These are phyloP conservation scores for Pseudoscleropodium purum DNA, from an alignment of 225 moss, liverwort and hornwort genomes.

Conservation along the genomic window DNA sequence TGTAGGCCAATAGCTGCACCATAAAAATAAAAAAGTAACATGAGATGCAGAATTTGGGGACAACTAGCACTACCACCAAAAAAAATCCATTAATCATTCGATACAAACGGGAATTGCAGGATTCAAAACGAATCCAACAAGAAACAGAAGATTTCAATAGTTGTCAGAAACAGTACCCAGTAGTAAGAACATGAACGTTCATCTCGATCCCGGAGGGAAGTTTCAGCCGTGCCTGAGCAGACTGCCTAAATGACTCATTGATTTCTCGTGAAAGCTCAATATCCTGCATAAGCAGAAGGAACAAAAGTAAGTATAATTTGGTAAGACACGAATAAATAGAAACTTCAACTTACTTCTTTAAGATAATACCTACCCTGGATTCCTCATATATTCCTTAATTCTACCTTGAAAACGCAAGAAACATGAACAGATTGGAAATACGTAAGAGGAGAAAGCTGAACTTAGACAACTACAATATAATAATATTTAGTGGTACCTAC, in stretches of 20 bases:
- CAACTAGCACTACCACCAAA: background rate
- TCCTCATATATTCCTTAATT: background rate
- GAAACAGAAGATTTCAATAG: background rate
- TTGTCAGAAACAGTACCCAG: slow-evolving; percentile 49
- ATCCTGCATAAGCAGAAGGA: slow-evolving; percentile 27
- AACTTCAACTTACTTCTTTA: background rate
- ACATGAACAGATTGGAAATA: background rate
- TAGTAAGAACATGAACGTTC: slow-evolving; percentile 76
- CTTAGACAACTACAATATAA: background rate
- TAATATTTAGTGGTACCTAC: too few species aligned
- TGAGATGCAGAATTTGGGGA: background rate
- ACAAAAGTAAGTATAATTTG: background rate
- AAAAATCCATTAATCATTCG: background rate
- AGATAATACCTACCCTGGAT: background rate
- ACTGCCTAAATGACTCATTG: slow-evolving; percentile 37
- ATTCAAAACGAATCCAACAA: background rate
- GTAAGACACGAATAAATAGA: background rate
- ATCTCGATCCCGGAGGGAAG: slow-evolving; percentile 40
- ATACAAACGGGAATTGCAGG: background rate
- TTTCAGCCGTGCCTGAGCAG: slow-evolving; percentile 36
- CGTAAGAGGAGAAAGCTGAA: background rate
- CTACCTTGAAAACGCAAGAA: background rate
- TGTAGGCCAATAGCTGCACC: slow-evolving; percentile 92
- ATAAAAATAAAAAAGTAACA: background rate
- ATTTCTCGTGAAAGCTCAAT: slow-evolving; percentile 41